Conservation (phyloP, 495 filamentous ascomycete genomes). For the Letharia lupina region DNA sequence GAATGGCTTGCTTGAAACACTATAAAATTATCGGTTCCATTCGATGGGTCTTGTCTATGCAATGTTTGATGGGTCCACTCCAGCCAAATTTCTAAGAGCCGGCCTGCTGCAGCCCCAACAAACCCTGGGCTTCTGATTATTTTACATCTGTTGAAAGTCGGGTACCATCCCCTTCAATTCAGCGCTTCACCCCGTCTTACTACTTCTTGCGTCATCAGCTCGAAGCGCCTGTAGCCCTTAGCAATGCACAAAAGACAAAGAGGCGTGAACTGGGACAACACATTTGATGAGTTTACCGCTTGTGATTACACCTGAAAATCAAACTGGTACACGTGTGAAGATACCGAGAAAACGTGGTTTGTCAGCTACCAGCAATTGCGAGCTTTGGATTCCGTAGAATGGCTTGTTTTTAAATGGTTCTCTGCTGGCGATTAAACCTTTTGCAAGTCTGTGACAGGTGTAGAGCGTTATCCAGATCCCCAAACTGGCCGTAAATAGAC, state of each 20-base stretch:
- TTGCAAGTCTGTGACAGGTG: background rate
- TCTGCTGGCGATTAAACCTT: no score
- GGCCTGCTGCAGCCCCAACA: background rate
- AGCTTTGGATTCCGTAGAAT: no score
- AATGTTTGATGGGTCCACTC: background rate
- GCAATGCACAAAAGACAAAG: no score
- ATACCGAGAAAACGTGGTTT: no score
- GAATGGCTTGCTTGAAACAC: constrained; percentile 43
- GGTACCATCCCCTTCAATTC: background rate
- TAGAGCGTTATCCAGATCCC: background rate
- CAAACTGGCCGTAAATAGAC: background rate
- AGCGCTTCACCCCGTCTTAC: background rate
- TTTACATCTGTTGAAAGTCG: background rate
- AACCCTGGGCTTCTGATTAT: background rate
- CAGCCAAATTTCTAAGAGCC: background rate
- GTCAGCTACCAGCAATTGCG: no score
- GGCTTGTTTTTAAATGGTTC: no score
- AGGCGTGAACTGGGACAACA: no score
- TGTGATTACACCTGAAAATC: no score
- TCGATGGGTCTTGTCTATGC: background rate
- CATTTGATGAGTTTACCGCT: no score
- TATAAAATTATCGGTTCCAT: background rate
- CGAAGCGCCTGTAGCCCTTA: no score
- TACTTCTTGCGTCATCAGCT: background rate
- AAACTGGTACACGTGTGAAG: no score